These are phyloP conservation scores for Polyplosphaeria fusca DNA, from an alignment of 495 filamentous ascomycete species.

Conservation along the genomic window DNA sequence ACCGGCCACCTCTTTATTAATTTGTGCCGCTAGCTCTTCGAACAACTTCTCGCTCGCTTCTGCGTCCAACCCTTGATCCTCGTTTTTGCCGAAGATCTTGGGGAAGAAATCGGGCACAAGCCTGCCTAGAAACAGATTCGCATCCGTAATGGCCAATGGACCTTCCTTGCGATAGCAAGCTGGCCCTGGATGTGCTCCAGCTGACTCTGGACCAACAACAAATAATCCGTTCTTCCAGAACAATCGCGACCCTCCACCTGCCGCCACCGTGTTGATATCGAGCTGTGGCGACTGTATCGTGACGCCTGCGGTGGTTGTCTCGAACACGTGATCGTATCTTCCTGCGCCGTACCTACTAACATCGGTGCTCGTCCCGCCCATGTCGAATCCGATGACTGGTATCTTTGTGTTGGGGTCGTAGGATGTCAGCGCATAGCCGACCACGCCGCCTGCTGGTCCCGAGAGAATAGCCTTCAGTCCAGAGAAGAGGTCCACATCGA, in stretches of 20 bases:
- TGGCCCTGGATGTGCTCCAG: conserved; percentile 87
- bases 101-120: conserved; percentile 94
- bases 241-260: conserved; percentile 85
- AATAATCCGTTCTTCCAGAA: conserved; percentile 92
- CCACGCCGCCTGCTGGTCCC: conserved; percentile 71
- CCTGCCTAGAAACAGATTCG: conserved; percentile 84
- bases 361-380: conserved; percentile 94
- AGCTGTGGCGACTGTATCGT: conserved; percentile 93
- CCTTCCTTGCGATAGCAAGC: conserved; percentile 95
- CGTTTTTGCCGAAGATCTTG: conserved; percentile 91
- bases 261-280: conserved; percentile 97
- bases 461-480: conserved; percentile 75
- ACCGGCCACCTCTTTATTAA: conserved; percentile 61
- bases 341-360: conserved; percentile 87
- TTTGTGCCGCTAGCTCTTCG: conserved; percentile 69
- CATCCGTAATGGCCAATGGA: conserved; percentile 88
- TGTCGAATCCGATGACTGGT: conserved; percentile 95
- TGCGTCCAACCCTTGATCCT: conserved; percentile 80
- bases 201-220: conserved; percentile 93
- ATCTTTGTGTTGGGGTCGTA: conserved; percentile 83
- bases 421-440: conserved; percentile 91
- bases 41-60: conserved; percentile 75
- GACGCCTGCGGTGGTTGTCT: conserved; percentile 93
- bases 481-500: conserved; percentile 71
- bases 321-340: conserved; percentile 93